A percentile compares a stretch with the other conserved stretches of the same genome.
phyloP scores from a whole-genome alignment of 2,329 filamentous ascomycete genomes.

The Fusarium armeniacum region DNA sequence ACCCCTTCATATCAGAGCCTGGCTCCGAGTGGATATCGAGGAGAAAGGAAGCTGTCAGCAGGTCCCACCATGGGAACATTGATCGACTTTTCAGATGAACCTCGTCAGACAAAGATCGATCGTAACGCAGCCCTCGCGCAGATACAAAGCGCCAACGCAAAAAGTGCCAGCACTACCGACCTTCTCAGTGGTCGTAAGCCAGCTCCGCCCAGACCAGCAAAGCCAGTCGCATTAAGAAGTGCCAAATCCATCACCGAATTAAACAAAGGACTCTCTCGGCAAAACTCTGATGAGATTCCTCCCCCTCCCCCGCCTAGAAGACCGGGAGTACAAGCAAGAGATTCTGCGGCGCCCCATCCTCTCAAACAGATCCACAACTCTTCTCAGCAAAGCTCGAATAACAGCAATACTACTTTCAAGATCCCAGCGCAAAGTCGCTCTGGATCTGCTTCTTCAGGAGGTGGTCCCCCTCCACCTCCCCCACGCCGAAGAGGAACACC shows the following conservation, averaged over 20 bases:
- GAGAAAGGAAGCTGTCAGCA: constrained; percentile 47
- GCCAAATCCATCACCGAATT: constrained; percentile 53
- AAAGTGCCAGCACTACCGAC: constrained; percentile 50
- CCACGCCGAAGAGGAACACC: constrained; percentile 62
- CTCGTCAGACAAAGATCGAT: constrained; percentile 56
- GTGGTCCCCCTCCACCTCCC: constrained; percentile 61
- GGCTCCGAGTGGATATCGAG: constrained; percentile 30
- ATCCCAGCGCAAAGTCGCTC: constrained; percentile 34
- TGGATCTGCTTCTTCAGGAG: constrained; percentile 32
- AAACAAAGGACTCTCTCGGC: constrained; percentile 44
- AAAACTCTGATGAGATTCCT: constrained; percentile 43
- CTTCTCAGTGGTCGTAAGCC: constrained; percentile 52
- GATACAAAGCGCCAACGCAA: constrained; percentile 44
- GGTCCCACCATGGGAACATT: constrained; percentile 68
- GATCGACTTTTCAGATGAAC: constrained; percentile 72
- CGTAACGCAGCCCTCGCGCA: constrained; percentile 54
- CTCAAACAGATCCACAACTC: constrained; percentile 59
- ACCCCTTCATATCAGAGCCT: constrained; percentile 50
- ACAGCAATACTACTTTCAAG: constrained; percentile 34
- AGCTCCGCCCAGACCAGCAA: constrained; percentile 69
- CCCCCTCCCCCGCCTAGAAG: constrained; percentile 57
- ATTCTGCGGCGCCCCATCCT: constrained; percentile 54
- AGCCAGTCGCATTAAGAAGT: constrained; percentile 69
- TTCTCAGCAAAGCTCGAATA: constrained; percentile 53
- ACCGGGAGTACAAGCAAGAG: constrained; percentile 41